Conservation (phyloP, 2,329 filamentous ascomycete species). For the Beauveria rudraprayagi region DNA sequence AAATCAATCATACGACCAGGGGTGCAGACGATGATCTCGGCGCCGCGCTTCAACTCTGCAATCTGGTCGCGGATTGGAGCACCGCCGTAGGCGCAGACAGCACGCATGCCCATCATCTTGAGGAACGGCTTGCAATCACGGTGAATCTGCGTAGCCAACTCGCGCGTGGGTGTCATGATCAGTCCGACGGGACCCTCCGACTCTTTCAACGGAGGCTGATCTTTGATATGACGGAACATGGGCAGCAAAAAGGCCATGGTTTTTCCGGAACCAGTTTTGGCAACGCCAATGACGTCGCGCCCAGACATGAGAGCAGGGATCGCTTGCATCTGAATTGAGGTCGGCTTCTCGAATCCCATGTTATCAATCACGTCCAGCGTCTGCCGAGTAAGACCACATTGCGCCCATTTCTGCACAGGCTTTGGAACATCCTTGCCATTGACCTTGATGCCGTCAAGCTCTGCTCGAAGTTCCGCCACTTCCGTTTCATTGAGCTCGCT, state of each 20-base stretch:
- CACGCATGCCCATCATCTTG: slow-evolving; percentile 74
- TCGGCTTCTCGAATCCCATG: slow-evolving; percentile 80
- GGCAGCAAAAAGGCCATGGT: slow-evolving; percentile 91
- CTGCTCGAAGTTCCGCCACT: slow-evolving; percentile 69
- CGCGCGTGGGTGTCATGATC: slow-evolving; percentile 89
- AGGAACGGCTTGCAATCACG: slow-evolving; percentile 91
- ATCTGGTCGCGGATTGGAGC: slow-evolving; percentile 97
- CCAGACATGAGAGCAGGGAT: slow-evolving; percentile 94
- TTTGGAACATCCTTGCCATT: slow-evolving; percentile 81
- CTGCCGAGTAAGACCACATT: slow-evolving; percentile 82
- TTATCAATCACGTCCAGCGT: slow-evolving; percentile 77
- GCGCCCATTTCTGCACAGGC: slow-evolving; percentile 93
- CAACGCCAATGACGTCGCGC: slow-evolving; percentile 89
- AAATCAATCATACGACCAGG: slow-evolving; percentile 95
- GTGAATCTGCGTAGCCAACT: slow-evolving; percentile 89
- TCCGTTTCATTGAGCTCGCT: slow-evolving; percentile 78
- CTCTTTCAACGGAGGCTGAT: slow-evolving; percentile 73
- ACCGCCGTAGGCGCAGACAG: slow-evolving; percentile 89
- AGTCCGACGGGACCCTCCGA: slow-evolving; percentile 82
- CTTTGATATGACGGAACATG: slow-evolving; percentile 97
- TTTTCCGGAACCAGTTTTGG: slow-evolving; percentile 96
- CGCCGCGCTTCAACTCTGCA: slow-evolving; percentile 87
- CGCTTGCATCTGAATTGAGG: slow-evolving; percentile 90
- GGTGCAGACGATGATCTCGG: slow-evolving; percentile 91
- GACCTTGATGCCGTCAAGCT: slow-evolving; percentile 93